Percentiles rank a stretch among this genome's conserved stretches.
Conservation (phyloP, 2,329 filamentous ascomycete genomes). For the Gnomoniopsis smithogilvyi region DNA sequence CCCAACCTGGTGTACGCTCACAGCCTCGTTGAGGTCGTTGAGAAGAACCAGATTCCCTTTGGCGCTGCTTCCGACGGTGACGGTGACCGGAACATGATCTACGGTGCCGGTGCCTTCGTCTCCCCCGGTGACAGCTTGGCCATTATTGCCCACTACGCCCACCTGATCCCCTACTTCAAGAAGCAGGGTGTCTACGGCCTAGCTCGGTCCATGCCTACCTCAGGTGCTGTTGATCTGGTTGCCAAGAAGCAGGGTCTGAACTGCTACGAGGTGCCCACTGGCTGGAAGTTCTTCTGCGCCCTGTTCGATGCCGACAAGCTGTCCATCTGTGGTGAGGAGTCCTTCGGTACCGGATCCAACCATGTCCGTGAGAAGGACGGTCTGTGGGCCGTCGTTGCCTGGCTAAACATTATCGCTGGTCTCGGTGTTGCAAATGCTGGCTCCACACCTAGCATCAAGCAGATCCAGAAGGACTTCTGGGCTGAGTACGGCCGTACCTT, state of each 20-base stretch:
- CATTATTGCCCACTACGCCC: conserved; percentile 95
- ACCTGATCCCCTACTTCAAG: conserved; percentile 97
- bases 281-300: conserved; percentile 99
- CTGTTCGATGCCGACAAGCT: conserved; percentile 93
- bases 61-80: conserved; percentile 96
- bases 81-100: conserved; percentile 99
- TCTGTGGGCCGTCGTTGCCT: conserved; percentile 94
- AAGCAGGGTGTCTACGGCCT: conserved; percentile 95
- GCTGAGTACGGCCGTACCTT: conserved; percentile 92
- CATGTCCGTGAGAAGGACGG: conserved; percentile 99
- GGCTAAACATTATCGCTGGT: conserved; percentile 97
- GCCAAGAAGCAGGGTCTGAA: conserved; percentile 89
- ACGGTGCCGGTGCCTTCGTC: conserved; percentile 93
- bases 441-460: conserved; percentile 85
- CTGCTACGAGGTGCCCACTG: conserved; percentile 95
- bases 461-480: conserved; percentile 98
- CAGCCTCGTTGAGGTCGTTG: conserved; percentile 88
- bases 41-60: conserved; percentile 89
- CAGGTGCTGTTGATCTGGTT: conserved; percentile 90
- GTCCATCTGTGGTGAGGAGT: conserved; percentile 98
- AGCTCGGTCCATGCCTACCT: conserved; percentile 96
- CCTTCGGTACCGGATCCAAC: conserved; percentile 96
- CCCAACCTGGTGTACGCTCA: conserved; percentile 97
- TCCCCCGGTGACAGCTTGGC: conserved; percentile 96
- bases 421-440: conserved; percentile 78